phyloP scores from a whole-genome alignment of 768 basidiomycete species.

The Lepiota brunneoincarnata region DNA sequence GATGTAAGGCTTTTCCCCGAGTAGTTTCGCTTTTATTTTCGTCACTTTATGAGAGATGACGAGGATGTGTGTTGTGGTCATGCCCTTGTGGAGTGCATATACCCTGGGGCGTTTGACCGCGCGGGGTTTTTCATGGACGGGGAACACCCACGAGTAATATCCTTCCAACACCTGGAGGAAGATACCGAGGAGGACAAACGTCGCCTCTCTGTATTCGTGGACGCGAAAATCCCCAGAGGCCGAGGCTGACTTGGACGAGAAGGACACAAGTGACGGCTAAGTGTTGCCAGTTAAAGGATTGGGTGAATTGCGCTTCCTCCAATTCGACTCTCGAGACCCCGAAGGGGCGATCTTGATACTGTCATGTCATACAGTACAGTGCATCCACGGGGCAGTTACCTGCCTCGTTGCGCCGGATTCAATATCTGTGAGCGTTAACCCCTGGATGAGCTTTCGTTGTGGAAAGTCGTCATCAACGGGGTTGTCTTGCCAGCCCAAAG shows the following conservation, averaged over 20 bases:
- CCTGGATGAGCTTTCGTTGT: conserved; percentile 4
- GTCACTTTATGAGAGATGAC: not conserved
- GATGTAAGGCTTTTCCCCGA: not conserved
- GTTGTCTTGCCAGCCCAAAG: conserved; percentile 10
- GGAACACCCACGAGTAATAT: conserved; percentile 6
- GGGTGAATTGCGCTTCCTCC: conserved; percentile 6
- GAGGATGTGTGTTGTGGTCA: conserved; percentile 10
- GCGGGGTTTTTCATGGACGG: not conserved
- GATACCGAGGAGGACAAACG: not conserved
- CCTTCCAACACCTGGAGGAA: conserved; percentile 6
- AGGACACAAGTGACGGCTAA: not conserved
- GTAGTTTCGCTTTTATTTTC: not conserved
- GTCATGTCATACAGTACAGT: conserved; percentile 5
- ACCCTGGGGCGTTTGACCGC: not conserved
- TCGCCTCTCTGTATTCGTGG: not conserved
- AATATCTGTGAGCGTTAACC: conserved; percentile 5
- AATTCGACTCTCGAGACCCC: conserved; percentile 3
- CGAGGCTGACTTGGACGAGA: not conserved
- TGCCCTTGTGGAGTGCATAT: conserved; percentile 7
- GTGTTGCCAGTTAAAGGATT: conserved; percentile 6
- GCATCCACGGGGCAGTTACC: conserved; percentile 11
- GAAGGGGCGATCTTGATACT: not conserved
- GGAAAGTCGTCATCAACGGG: conserved; percentile 10
- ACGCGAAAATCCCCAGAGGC: not conserved
- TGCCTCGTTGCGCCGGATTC: conserved; percentile 4